Conservation (phyloP, 2,329 filamentous ascomycete species). For the Cryphonectria naterciae region DNA sequence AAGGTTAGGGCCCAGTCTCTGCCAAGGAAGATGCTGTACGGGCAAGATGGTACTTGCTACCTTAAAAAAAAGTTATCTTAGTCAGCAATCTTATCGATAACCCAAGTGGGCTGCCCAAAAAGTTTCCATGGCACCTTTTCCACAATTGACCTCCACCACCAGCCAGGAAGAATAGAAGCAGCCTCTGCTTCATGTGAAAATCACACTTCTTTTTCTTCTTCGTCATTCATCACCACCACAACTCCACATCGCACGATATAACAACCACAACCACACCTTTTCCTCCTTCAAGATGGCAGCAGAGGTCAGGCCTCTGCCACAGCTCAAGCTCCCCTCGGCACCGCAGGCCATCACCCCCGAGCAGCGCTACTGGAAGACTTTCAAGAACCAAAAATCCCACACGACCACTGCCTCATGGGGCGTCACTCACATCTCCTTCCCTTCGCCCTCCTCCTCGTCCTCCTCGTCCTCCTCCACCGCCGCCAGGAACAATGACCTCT, state of each 20-base stretch:
- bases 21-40: too few species aligned
- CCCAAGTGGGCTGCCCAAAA: constrained; percentile 20
- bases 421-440: constrained; percentile 87
- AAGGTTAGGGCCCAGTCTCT: too few species aligned
- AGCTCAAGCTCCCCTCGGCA: constrained; percentile 80
- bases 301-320: constrained; percentile 78
- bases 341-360: constrained; percentile 86
- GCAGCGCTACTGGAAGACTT: constrained; percentile 94
- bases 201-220: neutral
- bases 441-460: constrained; percentile 48
- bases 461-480: constrained; percentile 44
- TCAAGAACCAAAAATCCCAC: constrained; percentile 88
- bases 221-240: constrained; percentile 15
- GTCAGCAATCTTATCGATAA: constrained; percentile 16
- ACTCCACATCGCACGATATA: too few species aligned
- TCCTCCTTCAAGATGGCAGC: constrained; percentile 71
- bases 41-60: too few species aligned
- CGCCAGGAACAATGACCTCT: constrained; percentile 67
- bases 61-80: neutral
- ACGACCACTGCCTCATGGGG: constrained; percentile 89
- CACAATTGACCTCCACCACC: neutral
- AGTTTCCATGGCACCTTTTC: constrained; percentile 22
- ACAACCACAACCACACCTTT: constrained; percentile 28
- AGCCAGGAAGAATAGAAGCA: neutral
- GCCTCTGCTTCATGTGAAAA: constrained; percentile 5